Base-by-base conservation (phyloP, 306 rosid species). In the Glycine tomentella region DNA sequence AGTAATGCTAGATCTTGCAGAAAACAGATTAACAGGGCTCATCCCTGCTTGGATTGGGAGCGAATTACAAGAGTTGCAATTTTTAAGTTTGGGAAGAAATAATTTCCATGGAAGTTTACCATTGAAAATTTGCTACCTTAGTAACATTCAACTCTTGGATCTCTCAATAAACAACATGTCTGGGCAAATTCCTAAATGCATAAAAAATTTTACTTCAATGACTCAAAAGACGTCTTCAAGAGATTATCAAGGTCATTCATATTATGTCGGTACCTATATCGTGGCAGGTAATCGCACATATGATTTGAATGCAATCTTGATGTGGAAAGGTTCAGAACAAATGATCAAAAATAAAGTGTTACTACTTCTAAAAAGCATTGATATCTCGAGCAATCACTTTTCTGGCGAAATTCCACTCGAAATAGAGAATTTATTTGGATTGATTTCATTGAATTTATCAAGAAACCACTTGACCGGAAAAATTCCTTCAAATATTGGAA, bases 401-500 rank as follows among this genome's bases (percentile, higher is more conserved):
- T 52, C 51, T 3, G 56, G 13, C 9, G 52, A 38, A 20, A 79
- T 79, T 14, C 87, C 81, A 17, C 0, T 0, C 3, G 84, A 84
- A 59, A 3, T 74, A 3, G 53, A 5, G 0, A 3, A 1, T 50
- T 64, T 83, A 25, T 5, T 13, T 34, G 76, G 1, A 4, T 1
- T 83, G 75, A 6, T 53, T 45, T 77, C 75, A 2, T 64, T 83
- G 45, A 77, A 83, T 38, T 64, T 83, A 16, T 83, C 86, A 6
- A 83, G 83, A 65, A 82, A 82, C 7, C 33, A 67, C 0, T 69
- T 76, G 53, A 51, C 2, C 0, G 67, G 66, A 3, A 2, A 69
- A 42, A 70, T 77, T 63, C 65, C 72, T 51, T 15, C 63, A 3
- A 40, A 61, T 1, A 61, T 83, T 70, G 82, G 86, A 13, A 46